Base-by-base conservation (phyloP, 2,329 filamentous ascomycete genomes). In the Ophiosphaerella narmari region DNA sequence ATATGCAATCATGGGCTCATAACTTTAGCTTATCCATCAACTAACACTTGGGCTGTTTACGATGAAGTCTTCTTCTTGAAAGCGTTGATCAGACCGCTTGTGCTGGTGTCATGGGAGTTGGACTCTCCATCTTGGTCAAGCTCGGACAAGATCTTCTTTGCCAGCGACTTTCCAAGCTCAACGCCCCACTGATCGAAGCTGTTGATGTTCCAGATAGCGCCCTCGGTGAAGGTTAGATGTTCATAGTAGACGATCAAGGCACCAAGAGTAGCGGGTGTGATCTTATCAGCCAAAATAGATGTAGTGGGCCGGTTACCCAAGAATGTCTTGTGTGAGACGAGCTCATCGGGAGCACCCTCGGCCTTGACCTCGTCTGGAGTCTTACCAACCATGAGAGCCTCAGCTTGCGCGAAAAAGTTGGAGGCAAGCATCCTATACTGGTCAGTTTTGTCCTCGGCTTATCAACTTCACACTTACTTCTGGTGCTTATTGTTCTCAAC, bases 141-240 rank as follows among this genome's bases (percentile, higher is more conserved):
- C 82, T 99, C 94, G 68, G 77, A 74, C 57, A 78, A 71, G 50
- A 76, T 83, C 71, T 81, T 81, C 77, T 82, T 97, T 55, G 94
- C 94, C 61, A 99, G 80, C 35, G 88, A 86, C 87, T 99, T 99
- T 75, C 94, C 94, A 55, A 99, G 81, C 82, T 99, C 94, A 38
- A 99, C 94, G 78, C 94, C 94, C 94, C 94, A 99, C 82, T 99
- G 94, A 79, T 99, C 94, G 73, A 97, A 99, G 70, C 88, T 91
- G 85, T 99, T 99, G 82, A 99, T 96, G 80, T 97, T 96, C 94
- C 94, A 99, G 73, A 99, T 82, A 44, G 92, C 93, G 67, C 94
- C 94, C 80, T 99, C 94, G 33, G 90, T 95, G 77, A 99, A 99
- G 48, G 94, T 97, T 55, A 97, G 79, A 79, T 99, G 94, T 83